Conservation (phyloP, 148 eudicot species). For the Dysphania ambrosioides region DNA sequence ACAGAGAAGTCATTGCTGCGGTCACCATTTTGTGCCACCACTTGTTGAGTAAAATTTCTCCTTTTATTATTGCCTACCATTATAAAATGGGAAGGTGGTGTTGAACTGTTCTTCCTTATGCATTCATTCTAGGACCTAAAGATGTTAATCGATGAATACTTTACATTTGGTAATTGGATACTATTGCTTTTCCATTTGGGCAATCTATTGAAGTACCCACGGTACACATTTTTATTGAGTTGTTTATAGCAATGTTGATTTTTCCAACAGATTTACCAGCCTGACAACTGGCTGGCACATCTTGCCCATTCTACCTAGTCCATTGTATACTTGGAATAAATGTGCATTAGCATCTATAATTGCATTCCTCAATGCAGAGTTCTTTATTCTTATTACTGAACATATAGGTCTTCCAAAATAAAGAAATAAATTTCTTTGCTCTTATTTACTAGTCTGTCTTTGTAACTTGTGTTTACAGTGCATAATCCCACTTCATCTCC, state of each 20-base stretch:
- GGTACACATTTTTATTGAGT: neutral
- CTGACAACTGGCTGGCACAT: slow-evolving; percentile 8
- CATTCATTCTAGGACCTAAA: neutral
- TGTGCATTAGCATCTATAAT: neutral
- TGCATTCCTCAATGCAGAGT: neutral
- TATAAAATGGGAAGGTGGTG: neutral
- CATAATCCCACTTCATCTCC: slow-evolving; percentile 2
- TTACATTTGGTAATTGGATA: slow-evolving; percentile 7
- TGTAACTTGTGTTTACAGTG: slow-evolving; percentile 11
- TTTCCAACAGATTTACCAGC: neutral
- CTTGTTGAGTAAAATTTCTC: neutral
- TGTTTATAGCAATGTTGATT: neutral
- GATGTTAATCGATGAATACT: neutral
- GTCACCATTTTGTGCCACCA: neutral
- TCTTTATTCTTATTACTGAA: neutral
- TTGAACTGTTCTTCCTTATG: neutral
- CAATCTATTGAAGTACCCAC: neutral
- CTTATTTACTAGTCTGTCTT: neutral
- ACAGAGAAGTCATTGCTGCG: neutral
- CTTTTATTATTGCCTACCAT: neutral
- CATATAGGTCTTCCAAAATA: neutral
- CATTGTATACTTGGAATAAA: neutral
- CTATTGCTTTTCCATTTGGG: neutral
- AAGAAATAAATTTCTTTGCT: neutral
- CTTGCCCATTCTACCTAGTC: neutral